Evolutionary conservation across 2,329 filamentous ascomycete genomes (phyloP), one percentile per base, ranked within the genome.

Genomic region (Fusarium caatingaense): DNA sequence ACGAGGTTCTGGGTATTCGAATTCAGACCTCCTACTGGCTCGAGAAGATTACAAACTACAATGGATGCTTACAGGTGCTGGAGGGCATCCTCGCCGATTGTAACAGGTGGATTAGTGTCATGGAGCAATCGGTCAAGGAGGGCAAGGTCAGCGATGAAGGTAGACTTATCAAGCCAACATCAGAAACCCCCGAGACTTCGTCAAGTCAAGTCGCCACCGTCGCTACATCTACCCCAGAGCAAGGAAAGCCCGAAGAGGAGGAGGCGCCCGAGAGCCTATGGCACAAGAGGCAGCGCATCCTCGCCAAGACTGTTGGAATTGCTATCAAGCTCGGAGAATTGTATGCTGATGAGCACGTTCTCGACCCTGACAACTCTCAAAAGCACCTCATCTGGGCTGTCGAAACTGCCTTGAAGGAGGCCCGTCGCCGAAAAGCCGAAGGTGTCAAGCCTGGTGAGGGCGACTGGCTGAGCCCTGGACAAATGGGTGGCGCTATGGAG

Each of bases 1-100:
- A 98, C 73, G 94, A 98, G 78, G 91, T 98, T 34, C 86, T 98
- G 72, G 96, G 96, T 11, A 90, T 98, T 55, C 93, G 94, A 76
- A 90, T 98, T 53, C 90, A 94, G 77, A 85, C 97, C 11, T 90
- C 93, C 2, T 86, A 87, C 12, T 89, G 97, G 85, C 85, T 97
- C 67, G 93, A 98, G 80, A 91, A 91, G 76, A 88, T 93, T 18
- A 86, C 90, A 32, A 88, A 91, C 74, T 90, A 90, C 75, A 84
- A 88, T 23, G 88, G 90, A 60, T 89, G 94, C 0, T 90, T 93
- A 60, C 88, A 93, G 51, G 89, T 97, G 6, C 82, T 98, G 32
- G 93, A 97, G 78, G 87, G 89, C n/a, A 85, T 97, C 44, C 86
- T 91, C 67, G 80, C 78, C 8, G 93, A 97, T 76, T 92, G 91